phyloP scores from a whole-genome alignment of 495 filamentous ascomycete species.

The Penicillium manginii region DNA sequence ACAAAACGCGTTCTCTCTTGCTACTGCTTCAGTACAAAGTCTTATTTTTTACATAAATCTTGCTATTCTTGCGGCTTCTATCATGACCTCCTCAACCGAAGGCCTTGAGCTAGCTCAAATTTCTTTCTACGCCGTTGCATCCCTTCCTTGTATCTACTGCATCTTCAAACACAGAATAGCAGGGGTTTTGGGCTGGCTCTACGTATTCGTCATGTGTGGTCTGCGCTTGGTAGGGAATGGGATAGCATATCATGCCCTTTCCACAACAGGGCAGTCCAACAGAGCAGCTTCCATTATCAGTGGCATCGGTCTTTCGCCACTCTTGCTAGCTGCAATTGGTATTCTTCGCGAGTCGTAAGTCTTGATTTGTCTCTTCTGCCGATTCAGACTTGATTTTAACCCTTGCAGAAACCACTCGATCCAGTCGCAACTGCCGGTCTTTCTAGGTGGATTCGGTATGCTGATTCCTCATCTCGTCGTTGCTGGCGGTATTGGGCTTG shows the following conservation, averaged over 20 bases:
- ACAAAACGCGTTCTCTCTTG: no score
- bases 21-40: no score
- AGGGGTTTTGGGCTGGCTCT: conserved; percentile 43
- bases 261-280: conserved; percentile 20
- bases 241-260: conserved; percentile 30
- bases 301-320: conserved; percentile 48
- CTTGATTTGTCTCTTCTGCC: neutral
- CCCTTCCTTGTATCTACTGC: conserved; percentile 37
- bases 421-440: neutral
- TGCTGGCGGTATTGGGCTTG: conserved; percentile 16
- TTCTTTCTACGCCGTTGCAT: conserved; percentile 36
- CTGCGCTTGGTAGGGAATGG: conserved; percentile 40
- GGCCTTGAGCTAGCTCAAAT: conserved; percentile 37
- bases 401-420: conserved; percentile 16
- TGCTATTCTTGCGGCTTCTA: neutral
- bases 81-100: conserved; percentile 18
- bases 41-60: no score
- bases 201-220: conserved; percentile 41
- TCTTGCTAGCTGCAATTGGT: conserved; percentile 40
- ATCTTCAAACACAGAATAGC: conserved; percentile 37
- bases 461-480: conserved; percentile 17
- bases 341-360: conserved; percentile 47
- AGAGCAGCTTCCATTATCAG: conserved; percentile 34
- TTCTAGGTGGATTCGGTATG: conserved; percentile 1
- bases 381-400: neutral